Percentiles rank a stretch among this genome's conserved stretches.
Evolutionary conservation across 805 yeast genomes (phyloP).

Genomic region (Diddensiella caesifluorescens): DNA sequence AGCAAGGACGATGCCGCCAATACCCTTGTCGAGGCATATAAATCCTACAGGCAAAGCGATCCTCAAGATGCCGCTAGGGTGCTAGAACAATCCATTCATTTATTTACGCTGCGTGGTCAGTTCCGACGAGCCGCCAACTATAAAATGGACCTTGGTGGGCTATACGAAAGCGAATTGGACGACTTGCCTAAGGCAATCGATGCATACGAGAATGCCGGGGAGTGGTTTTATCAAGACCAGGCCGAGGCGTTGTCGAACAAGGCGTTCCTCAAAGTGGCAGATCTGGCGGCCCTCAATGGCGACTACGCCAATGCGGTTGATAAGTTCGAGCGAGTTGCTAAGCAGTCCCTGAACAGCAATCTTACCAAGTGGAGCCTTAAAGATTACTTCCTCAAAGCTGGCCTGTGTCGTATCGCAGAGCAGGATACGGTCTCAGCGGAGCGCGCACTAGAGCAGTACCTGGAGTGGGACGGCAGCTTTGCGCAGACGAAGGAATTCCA

Average conservation of each 20-base stretch:
- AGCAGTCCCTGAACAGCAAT: conserved; percentile 65
- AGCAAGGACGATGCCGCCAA: conserved; percentile 89
- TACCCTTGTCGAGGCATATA: conserved; percentile 83
- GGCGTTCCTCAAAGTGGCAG: conserved; percentile 85
- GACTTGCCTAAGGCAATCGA: conserved; percentile 65
- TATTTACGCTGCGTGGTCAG: conserved; percentile 87
- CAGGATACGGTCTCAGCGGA: conserved; percentile 83
- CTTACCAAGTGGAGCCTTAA: conserved; percentile 87
- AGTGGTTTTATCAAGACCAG: conserved; percentile 90
- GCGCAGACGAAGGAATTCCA: conserved; percentile 63
- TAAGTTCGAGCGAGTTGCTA: conserved; percentile 71
- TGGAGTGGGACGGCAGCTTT: conserved; percentile 71
- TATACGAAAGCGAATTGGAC: conserved; percentile 70
- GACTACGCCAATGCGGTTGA: conserved; percentile 71
- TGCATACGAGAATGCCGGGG: conserved; percentile 89
- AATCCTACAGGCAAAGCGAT: conserved; percentile 69
- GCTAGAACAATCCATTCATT: conserved; percentile 67
- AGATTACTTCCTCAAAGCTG: conserved; percentile 82
- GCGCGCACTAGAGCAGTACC: conserved; percentile 58
- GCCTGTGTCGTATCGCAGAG: conserved; percentile 75
- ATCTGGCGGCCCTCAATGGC: conserved; percentile 71
- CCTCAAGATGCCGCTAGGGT: conserved; percentile 69
- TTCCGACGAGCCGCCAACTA: conserved; percentile 95
- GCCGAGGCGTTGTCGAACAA: conserved; percentile 88
- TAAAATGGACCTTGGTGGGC: conserved; percentile 82